Conservation (phyloP, 2,329 filamentous ascomycete genomes). For the Ophiostoma pallidulum region DNA sequence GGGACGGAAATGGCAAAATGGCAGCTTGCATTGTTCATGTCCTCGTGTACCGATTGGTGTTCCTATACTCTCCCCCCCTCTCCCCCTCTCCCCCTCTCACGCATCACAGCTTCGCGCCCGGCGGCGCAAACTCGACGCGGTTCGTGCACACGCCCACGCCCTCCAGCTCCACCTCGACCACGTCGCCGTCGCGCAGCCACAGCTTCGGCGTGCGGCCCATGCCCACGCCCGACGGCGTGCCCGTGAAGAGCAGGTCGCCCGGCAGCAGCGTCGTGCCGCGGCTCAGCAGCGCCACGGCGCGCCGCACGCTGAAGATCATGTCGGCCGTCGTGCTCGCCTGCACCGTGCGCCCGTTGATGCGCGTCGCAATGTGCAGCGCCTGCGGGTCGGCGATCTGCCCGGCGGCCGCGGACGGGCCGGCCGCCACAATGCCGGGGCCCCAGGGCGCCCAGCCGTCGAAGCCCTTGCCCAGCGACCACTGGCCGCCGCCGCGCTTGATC, state of each 20-base stretch:
- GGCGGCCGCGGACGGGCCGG: conserved; percentile 30
- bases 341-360: conserved; percentile 48
- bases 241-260: conserved; percentile 58
- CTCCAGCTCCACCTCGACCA: conserved; percentile 59
- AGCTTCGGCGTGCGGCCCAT: conserved; percentile 57
- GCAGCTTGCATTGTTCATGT: too few species aligned
- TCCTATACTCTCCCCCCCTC: too few species aligned
- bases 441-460: conserved; percentile 69
- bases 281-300: conserved; percentile 51
- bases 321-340: conserved; percentile 51
- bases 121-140: conserved; percentile 35
- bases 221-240: conserved; percentile 61
- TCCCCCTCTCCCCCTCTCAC: too few species aligned
- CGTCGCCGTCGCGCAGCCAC: conserved; percentile 62
- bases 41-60: too few species aligned
- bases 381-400: conserved; percentile 47
- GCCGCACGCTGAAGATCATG: conserved; percentile 53
- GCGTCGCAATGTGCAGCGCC: conserved; percentile 45
- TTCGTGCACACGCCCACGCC: conserved; percentile 52
- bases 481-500: conserved; percentile 54
- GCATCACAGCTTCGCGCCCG: conserved; percentile 26
- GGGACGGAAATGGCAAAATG: too few species aligned
- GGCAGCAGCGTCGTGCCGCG: conserved; percentile 53
- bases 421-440: conserved; percentile 60
- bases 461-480: conserved; percentile 64